Evolutionary conservation across 1,284 basidiomycete genomes (phyloP), one percentile per base, ranked within the genome.

Genomic region (Veloporphyrellus conicus): DNA sequence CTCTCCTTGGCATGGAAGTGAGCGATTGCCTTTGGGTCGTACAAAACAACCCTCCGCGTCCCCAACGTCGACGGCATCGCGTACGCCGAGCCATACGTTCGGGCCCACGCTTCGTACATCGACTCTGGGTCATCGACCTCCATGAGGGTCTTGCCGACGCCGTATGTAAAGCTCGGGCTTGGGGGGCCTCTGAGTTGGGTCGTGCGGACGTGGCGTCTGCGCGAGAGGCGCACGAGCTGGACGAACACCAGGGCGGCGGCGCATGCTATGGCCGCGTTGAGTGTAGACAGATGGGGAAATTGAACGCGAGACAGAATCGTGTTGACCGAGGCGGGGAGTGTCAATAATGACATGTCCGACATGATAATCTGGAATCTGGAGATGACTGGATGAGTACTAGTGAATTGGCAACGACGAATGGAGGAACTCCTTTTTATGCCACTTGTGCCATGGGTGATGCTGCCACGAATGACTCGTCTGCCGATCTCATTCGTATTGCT

Each of bases 1-100:
- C 73, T 75, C 43, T 81, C 78, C 47, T 68, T 72, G 0, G 72
- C 61, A 50, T 78, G 75, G 46, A 79, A 77, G 52, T 82, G 76
- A 0, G 71, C 63, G 31, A 77, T 67, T 0, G 80, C 79, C 57
- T 74, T 79, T 1, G 78, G 73, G 55, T 82, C 80, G 29, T 66
- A 68, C 16, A 83, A 55, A 15, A 79, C 56, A 27, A 81, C 59
- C 22, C 62, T 61, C 2, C 55, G 64, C 0, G 56, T 54, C 2
- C 78, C 77, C 16, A 82, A 57, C 0, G 66, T 59, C 1, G 64
- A 62, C 1, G 77, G 73, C 9, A 76, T 27, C 4, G 37, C 53
- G 54, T 66, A 81, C 0, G 71, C 76, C 1, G 69, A 54, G 1
- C 81, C 80, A 4, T 54, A 57, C 19, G 44, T 43, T 15, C 18